These are phyloP conservation scores for Rhynchosporium agropyri DNA, from an alignment of 2,329 filamentous ascomycete species.

Conservation along the genomic window DNA sequence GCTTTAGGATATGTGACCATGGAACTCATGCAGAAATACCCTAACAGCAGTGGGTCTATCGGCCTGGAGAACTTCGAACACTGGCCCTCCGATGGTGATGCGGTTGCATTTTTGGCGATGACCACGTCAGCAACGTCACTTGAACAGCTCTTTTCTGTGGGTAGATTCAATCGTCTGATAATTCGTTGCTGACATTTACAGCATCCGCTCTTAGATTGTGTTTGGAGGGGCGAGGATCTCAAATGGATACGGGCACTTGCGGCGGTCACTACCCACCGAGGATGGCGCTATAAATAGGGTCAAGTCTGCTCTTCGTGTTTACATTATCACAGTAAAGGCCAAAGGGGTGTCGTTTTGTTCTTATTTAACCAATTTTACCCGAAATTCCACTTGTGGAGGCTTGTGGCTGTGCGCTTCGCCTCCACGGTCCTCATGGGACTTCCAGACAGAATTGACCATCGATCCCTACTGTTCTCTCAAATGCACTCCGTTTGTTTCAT, in stretches of 20 bases:
- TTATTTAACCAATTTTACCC: too few species aligned
- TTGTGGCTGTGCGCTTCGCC: background rate
- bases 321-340: too few species aligned
- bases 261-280: constrained; percentile 14
- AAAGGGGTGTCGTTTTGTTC: too few species aligned
- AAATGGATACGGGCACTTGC: constrained; percentile 16
- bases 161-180: background rate
- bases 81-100: constrained; percentile 15
- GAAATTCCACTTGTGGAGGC: background rate
- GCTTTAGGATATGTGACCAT: constrained; percentile 19
- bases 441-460: too few species aligned
- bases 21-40: constrained; percentile 20
- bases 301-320: constrained; percentile 4
- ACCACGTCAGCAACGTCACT: constrained; percentile 17
- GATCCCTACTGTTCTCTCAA: too few species aligned
- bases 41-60: constrained; percentile 14
- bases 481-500: too few species aligned
- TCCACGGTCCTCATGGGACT: too few species aligned
- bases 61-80: constrained; percentile 16
- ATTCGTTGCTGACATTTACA: constrained; percentile 7
- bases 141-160: constrained; percentile 15
- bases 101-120: constrained; percentile 16
- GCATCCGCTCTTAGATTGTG: constrained; percentile 15
- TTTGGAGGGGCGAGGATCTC: constrained; percentile 5
- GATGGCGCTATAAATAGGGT: constrained; percentile 13